Percentiles rank a stretch among this genome's conserved stretches.
These are phyloP conservation scores for Xylaria multiplex DNA, from an alignment of 2,329 filamentous ascomycete species.

Conservation along the genomic window DNA sequence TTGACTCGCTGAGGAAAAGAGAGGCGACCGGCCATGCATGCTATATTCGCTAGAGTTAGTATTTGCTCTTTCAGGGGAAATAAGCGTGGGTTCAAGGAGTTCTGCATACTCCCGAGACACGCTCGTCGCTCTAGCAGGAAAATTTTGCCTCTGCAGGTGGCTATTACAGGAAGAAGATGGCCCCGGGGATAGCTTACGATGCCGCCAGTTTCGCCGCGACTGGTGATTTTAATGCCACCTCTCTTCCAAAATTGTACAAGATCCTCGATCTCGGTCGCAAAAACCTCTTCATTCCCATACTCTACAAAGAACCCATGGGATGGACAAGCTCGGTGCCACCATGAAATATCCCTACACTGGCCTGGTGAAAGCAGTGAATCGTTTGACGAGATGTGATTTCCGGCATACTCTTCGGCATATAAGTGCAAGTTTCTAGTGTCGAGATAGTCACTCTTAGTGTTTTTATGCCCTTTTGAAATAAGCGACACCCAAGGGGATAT, in stretches of 20 bases:
- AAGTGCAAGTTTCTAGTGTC: slow-evolving; percentile 71
- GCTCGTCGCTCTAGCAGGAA: too few species aligned
- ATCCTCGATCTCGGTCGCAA: slow-evolving; percentile 74
- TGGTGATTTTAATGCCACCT: slow-evolving; percentile 64
- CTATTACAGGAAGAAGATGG: too few species aligned
- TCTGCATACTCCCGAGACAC: too few species aligned
- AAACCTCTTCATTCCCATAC: slow-evolving; percentile 81
- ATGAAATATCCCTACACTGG: slow-evolving; percentile 69
- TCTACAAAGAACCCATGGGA: slow-evolving; percentile 73
- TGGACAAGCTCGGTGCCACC: slow-evolving; percentile 76
- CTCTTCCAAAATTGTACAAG: slow-evolving; percentile 66
- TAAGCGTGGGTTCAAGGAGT: too few species aligned
- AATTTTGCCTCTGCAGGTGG: too few species aligned
- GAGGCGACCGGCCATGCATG: slow-evolving; percentile 85
- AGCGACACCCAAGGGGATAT: slow-evolving; percentile 86
- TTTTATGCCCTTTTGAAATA: slow-evolving; percentile 71
- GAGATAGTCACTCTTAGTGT: slow-evolving; percentile 80
- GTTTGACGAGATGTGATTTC: slow-evolving; percentile 56
- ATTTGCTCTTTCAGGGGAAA: too few species aligned
- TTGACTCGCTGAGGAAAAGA: slow-evolving; percentile 63
- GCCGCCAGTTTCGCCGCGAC: slow-evolving; percentile 69
- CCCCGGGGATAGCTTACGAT: slow-evolving; percentile 52
- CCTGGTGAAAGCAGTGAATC: slow-evolving; percentile 76
- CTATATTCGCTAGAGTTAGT: too few species aligned
- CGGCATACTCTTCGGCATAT: slow-evolving; percentile 77